Evolutionary conservation across 495 filamentous ascomycete species (phyloP).

Genomic region (Letharia columbiana): DNA sequence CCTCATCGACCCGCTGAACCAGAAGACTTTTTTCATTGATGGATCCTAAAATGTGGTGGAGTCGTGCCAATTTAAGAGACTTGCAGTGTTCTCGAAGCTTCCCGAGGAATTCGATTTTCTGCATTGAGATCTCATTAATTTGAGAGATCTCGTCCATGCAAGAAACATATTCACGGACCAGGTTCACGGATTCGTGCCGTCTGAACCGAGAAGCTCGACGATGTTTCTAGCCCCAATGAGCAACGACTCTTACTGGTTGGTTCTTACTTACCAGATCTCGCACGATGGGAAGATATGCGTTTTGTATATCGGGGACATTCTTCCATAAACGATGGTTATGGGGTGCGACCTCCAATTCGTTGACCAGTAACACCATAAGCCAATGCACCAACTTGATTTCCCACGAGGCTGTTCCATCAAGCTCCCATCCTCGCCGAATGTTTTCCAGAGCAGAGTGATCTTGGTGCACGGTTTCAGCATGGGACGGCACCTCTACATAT

Average conservation of each 20-base stretch:
- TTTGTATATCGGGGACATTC: slow-evolving; percentile 8
- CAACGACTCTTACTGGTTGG: background rate
- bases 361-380: slow-evolving; percentile 13
- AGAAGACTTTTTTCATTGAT: background rate
- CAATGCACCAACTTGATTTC: background rate
- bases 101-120: slow-evolving; percentile 14
- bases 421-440: background rate
- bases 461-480: background rate
- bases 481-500: slow-evolving; percentile 4
- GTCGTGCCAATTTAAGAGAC: too few species aligned
- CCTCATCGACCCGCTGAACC: slow-evolving; percentile 6
- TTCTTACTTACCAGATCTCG: slow-evolving; percentile 12
- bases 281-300: slow-evolving; percentile 8
- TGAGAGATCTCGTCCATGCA: slow-evolving; percentile 19
- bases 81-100: background rate
- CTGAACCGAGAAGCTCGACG: slow-evolving; percentile 3
- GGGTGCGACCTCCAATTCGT: slow-evolving; percentile 4
- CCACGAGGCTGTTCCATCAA: background rate
- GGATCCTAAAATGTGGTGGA: too few species aligned
- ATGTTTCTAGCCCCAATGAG: background rate
- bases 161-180: slow-evolving; percentile 13
- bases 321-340: too few species aligned
- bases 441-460: slow-evolving; percentile 4
- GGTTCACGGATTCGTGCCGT: slow-evolving; percentile 15
- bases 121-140: slow-evolving; percentile 14